phyloP scores from a whole-genome alignment of 805 yeast species.

The Lachancea dasiensis region DNA sequence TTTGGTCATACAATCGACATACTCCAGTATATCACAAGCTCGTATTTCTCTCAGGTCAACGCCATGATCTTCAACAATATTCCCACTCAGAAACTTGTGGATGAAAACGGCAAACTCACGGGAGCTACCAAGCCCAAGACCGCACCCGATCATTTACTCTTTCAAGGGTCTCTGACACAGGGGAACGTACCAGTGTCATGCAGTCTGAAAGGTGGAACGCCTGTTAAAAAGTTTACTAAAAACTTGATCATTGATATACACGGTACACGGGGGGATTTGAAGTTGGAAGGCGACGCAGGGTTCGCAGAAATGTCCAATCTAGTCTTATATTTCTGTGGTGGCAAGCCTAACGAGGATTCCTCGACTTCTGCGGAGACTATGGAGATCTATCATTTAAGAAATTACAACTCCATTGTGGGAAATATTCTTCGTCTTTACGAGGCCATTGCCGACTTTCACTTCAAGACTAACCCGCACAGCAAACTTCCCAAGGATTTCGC shows the following conservation, averaged over 20 bases:
- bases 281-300: slow-evolving; percentile 33
- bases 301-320: slow-evolving; percentile 30
- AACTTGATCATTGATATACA: slow-evolving; percentile 31
- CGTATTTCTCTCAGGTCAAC: slow-evolving; percentile 26
- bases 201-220: slow-evolving; percentile 31
- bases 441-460: slow-evolving; percentile 30
- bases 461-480: slow-evolving; percentile 22
- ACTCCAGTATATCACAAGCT: slow-evolving; percentile 27
- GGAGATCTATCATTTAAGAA: slow-evolving; percentile 30
- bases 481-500: slow-evolving; percentile 22
- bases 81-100: slow-evolving; percentile 25
- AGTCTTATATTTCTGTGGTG: slow-evolving; percentile 29
- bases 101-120: slow-evolving; percentile 21
- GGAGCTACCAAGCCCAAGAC: slow-evolving; percentile 21
- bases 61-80: slow-evolving; percentile 30
- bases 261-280: slow-evolving; percentile 31
- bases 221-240: slow-evolving; percentile 30
- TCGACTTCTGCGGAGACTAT: slow-evolving; percentile 17
- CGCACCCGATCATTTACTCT: slow-evolving; percentile 29
- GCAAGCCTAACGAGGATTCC: slow-evolving; percentile 9
- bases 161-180: slow-evolving; percentile 25
- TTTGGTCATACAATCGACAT: slow-evolving; percentile 31
- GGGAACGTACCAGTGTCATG: slow-evolving; percentile 30
- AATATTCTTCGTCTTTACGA: slow-evolving; percentile 29
- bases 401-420: slow-evolving; percentile 29